Evolutionary conservation across 2,329 filamentous ascomycete genomes (phyloP).

Genomic region (Phaeosphaeria sp.): DNA sequence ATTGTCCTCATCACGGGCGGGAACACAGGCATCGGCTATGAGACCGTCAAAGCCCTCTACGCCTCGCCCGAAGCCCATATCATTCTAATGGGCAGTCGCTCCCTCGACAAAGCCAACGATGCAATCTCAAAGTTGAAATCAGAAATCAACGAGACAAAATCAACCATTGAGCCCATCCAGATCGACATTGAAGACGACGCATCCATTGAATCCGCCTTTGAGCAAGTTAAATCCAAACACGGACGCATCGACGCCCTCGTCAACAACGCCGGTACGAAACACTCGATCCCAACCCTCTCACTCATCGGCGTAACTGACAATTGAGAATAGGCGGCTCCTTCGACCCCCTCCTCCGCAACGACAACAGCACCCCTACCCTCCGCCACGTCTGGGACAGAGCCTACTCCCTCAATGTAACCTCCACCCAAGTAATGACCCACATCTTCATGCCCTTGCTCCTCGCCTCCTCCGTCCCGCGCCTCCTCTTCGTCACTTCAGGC

Average conservation of each 20-base stretch:
- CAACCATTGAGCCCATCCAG: constrained; percentile 54
- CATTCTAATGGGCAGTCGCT: constrained; percentile 63
- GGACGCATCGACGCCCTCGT: constrained; percentile 43
- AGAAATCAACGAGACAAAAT: constrained; percentile 50
- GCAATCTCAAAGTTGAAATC: constrained; percentile 53
- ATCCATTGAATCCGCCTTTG: constrained; percentile 57
- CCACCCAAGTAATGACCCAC: constrained; percentile 42
- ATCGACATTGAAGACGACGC: constrained; percentile 61
- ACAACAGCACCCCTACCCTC: no score
- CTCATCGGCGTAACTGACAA: no score
- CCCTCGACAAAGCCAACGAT: constrained; percentile 57
- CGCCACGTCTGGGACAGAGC: constrained; percentile 39
- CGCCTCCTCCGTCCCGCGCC: constrained; percentile 39
- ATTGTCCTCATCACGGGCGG: constrained; percentile 66
- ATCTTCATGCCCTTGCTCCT: constrained; percentile 46
- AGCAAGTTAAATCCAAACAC: constrained; percentile 42
- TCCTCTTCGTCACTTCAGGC: constrained; percentile 49
- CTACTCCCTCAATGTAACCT: constrained; percentile 45
- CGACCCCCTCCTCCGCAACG: constrained; percentile 34
- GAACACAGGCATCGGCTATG: constrained; percentile 67
- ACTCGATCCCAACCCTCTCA: background rate
- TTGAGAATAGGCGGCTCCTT: constrained; percentile 55
- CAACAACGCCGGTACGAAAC: constrained; percentile 47
- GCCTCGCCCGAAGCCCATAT: constrained; percentile 52
- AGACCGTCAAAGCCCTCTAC: constrained; percentile 62